Percentiles rank a stretch among this genome's conserved stretches.
phyloP scores from a whole-genome alignment of 73 alveolate species.

The Tetrahymena malaccensis region DNA sequence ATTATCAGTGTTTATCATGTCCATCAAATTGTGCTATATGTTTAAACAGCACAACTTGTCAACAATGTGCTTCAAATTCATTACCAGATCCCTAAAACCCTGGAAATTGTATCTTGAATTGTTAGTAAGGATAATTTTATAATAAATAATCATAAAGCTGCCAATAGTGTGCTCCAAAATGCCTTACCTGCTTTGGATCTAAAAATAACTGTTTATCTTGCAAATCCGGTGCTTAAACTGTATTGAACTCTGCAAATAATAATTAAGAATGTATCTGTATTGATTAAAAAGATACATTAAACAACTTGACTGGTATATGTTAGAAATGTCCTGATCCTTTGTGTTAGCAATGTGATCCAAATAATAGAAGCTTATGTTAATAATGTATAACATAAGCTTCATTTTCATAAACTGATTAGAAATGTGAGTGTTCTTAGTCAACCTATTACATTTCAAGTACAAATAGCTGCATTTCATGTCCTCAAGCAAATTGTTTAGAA shows the following conservation, averaged over 20 bases:
- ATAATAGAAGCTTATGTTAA: not conserved
- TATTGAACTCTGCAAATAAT: not conserved
- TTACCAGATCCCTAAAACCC: not conserved
- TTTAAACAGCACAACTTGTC: not conserved
- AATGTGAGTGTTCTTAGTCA: not conserved
- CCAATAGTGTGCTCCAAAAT: not conserved
- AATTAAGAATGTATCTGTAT: not conserved
- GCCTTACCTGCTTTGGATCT: not conserved
- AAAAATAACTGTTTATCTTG: not conserved
- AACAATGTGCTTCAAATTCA: not conserved
- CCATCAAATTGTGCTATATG: not conserved
- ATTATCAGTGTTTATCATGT: not conserved
- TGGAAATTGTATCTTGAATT: not conserved
- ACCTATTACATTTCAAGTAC: not conserved
- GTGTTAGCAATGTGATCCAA: not conserved
- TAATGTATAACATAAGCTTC: not conserved
- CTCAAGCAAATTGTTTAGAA: not conserved
- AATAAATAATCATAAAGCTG: not conserved
- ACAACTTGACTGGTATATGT: not conserved
- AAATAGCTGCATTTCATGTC: not conserved
- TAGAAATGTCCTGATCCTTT: not conserved
- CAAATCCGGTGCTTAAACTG: not conserved
- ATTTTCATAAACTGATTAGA: not conserved
- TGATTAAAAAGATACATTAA: not conserved
- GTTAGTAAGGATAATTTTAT: not conserved